Conservation (phyloP, 2,329 filamentous ascomycete genomes). For the Colletotrichum shisoi region DNA sequence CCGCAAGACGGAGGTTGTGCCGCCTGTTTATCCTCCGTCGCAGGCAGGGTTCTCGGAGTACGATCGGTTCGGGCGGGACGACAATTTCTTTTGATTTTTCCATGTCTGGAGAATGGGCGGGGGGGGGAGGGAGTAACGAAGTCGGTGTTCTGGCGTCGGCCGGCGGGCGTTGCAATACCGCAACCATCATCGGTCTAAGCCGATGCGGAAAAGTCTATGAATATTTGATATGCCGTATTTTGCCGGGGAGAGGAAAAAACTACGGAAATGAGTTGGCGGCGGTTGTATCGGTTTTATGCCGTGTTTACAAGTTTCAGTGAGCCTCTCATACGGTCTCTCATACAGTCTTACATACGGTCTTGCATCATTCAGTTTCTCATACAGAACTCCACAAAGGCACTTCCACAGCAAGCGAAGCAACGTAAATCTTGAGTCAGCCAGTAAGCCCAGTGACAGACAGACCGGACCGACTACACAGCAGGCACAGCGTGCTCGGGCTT, state of each 20-base stretch:
- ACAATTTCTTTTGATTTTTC: conserved; percentile 28
- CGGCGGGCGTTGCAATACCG: neutral
- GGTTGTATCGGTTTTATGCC: too few relatives aligned
- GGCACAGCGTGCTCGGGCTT: too few relatives aligned
- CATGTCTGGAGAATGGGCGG: neutral
- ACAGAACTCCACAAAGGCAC: too few relatives aligned
- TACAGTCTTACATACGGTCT: too few relatives aligned
- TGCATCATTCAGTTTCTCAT: too few relatives aligned
- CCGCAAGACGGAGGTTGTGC: conserved; percentile 11
- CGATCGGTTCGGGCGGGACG: conserved; percentile 8
- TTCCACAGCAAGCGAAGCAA: too few relatives aligned
- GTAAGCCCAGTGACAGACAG: neutral
- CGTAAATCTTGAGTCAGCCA: neutral
- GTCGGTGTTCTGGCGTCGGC: neutral
- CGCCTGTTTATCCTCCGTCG: conserved; percentile 26
- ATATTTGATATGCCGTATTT: neutral
- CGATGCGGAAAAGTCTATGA: neutral
- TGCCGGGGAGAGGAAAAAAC: neutral
- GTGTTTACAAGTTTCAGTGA: neutral
- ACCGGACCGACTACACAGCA: too few relatives aligned
- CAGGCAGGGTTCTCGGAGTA: conserved; percentile 12
- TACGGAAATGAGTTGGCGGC: neutral
- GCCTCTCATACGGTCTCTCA: neutral
- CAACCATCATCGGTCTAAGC: conserved; percentile 1
- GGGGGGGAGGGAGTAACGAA: neutral